Percentiles rank a stretch among this genome's conserved stretches.
phyloP scores from a whole-genome alignment of 1,284 basidiomycete genomes.

The Albatrellus sp. region DNA sequence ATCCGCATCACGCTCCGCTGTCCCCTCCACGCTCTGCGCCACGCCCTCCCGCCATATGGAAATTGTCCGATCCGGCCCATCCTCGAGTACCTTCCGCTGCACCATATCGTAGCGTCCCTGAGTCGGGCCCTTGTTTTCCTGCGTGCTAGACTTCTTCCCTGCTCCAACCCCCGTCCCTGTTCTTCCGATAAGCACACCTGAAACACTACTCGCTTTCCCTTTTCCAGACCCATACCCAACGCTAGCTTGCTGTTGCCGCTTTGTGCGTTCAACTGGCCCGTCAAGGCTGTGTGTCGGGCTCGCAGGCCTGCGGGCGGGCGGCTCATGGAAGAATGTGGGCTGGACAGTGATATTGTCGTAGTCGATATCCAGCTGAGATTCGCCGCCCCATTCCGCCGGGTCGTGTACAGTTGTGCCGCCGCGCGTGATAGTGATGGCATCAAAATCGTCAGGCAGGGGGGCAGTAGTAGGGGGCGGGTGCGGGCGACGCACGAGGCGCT shows the following conservation, averaged over 20 bases:
- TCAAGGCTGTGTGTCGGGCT: slow-evolving; percentile 9
- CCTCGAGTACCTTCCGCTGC: slow-evolving; percentile 21
- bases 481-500: slow-evolving; percentile 17
- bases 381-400: slow-evolving; percentile 18
- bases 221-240: neutral
- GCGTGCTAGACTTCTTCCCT: slow-evolving; percentile 2
- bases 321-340: neutral
- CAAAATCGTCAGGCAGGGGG: slow-evolving; percentile 28
- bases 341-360: slow-evolving; percentile 19
- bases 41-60: slow-evolving; percentile 25
- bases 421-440: slow-evolving; percentile 23
- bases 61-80: slow-evolving; percentile 22
- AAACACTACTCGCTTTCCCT: neutral
- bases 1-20: slow-evolving; percentile 8
- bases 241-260: too few relatives aligned
- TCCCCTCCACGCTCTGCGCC: slow-evolving; percentile 15
- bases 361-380: slow-evolving; percentile 15
- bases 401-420: slow-evolving; percentile 24
- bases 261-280: neutral
- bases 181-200: too few relatives aligned
- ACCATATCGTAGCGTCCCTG: slow-evolving; percentile 17
- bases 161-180: neutral
- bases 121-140: slow-evolving; percentile 10
- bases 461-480: slow-evolving; percentile 23
- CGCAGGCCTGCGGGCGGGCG: slow-evolving; percentile 1